A percentile compares a stretch with the other conserved stretches of the same genome.
These are phyloP conservation scores for Paracamarosporium sp. DNA, from an alignment of 2,329 filamentous ascomycete genomes.

Conservation along the genomic window DNA sequence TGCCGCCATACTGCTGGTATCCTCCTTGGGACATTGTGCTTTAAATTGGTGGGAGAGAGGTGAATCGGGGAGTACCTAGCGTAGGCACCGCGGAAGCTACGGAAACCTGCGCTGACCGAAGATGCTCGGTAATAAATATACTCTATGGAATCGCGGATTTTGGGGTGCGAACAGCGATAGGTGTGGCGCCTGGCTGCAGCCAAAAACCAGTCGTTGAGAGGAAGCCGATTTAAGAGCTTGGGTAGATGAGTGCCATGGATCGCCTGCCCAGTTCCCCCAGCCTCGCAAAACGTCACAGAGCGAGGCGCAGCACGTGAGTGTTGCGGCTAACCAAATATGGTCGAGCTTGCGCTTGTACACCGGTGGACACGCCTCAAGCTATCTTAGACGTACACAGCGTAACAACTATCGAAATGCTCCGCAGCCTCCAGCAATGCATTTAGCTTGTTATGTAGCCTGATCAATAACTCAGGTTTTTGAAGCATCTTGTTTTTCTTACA, in stretches of 20 bases:
- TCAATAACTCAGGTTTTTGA: no score
- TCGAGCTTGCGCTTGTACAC: neutral
- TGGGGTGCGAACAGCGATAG: neutral
- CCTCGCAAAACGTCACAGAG: slow-evolving; percentile 1
- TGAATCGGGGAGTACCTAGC: slow-evolving; percentile 26
- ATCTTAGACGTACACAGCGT: no score
- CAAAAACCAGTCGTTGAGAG: neutral
- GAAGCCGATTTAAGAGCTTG: slow-evolving; percentile 1
- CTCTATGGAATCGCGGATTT: neutral
- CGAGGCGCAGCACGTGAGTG: slow-evolving; percentile 5
- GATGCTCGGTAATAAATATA: slow-evolving; percentile 5
- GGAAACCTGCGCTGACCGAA: slow-evolving; percentile 28
- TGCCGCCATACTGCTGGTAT: slow-evolving; percentile 64
- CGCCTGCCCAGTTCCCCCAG: neutral
- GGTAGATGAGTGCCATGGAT: neutral
- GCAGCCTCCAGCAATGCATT: no score
- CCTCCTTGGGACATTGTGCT: slow-evolving; percentile 38
- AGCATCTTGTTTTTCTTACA: no score
- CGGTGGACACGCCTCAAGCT: no score
- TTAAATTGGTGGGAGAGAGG: slow-evolving; percentile 12
- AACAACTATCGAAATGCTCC: no score
- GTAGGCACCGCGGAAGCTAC: slow-evolving; percentile 36
- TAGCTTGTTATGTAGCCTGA: no score
- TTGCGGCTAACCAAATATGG: neutral
- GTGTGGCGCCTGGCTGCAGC: neutral